These are phyloP conservation scores for Chaetomiaceae sp. DNA, from an alignment of 2,329 filamentous ascomycete genomes.

Conservation along the genomic window DNA sequence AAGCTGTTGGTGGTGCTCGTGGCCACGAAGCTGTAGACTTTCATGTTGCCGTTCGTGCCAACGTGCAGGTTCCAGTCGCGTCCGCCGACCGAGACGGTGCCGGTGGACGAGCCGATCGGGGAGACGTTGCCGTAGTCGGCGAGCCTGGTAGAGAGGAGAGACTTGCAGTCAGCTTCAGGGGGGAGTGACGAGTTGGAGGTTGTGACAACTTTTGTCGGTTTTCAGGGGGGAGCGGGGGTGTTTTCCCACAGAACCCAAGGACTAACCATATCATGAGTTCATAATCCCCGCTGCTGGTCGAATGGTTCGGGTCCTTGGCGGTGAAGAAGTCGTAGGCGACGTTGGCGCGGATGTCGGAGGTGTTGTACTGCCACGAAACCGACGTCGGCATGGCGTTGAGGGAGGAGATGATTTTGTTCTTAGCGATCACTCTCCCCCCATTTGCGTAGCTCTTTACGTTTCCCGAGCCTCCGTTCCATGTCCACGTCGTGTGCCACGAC, in stretches of 20 bases:
- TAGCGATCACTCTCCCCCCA: conserved; percentile 32
- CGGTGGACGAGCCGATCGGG: conserved; percentile 45
- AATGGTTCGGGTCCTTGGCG: conserved; percentile 34
- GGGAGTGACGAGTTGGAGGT: too few species aligned
- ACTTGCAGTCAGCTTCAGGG: neutral
- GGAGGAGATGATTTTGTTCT: conserved; percentile 29
- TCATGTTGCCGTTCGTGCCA: conserved; percentile 49
- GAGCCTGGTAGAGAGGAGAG: conserved; percentile 36
- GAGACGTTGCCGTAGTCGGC: conserved; percentile 55
- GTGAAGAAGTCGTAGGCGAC: conserved; percentile 62
- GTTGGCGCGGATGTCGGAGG: conserved; percentile 47
- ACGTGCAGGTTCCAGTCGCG: conserved; percentile 48
- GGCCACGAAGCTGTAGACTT: conserved; percentile 47
- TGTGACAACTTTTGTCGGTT: too few species aligned
- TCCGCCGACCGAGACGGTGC: conserved; percentile 46
- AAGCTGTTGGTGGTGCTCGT: conserved; percentile 41
- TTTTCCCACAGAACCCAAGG: too few species aligned
- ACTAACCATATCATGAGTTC: conserved; percentile 61
- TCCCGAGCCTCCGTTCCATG: conserved; percentile 36
- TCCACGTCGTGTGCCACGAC: conserved; percentile 38
- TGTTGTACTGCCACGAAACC: conserved; percentile 42
- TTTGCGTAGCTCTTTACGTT: conserved; percentile 44
- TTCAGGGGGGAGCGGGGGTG: too few species aligned
- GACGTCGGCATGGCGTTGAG: conserved; percentile 34
- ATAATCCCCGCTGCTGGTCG: conserved; percentile 40